Evolutionary conservation across 2,329 filamentous ascomycete genomes (phyloP), one percentile per base, ranked within the genome.

Genomic region (Aspergillus nomiae): DNA sequence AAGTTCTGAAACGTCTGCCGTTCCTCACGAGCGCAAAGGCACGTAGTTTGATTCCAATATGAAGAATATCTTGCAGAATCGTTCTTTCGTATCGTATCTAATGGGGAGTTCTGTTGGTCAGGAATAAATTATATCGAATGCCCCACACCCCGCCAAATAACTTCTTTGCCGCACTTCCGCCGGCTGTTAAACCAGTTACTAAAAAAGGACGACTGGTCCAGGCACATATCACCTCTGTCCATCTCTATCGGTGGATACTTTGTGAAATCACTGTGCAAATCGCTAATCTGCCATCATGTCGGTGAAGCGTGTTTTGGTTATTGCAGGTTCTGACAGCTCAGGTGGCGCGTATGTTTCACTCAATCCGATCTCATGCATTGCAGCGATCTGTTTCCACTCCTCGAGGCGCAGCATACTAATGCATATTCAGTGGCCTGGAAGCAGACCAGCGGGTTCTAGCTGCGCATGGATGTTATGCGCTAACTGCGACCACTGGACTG

Each of bases 391-490:
- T 59, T 60, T 58, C 46, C 58, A 60, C 32, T 28, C 61, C 43
- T 28, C 55, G 19, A 46, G 26, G 34, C 19, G 38, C 59, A 60
- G 50, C 36, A 59, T 48, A 54, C 57, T 63, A 67, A 69, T 61
- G 59, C 62, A 65, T 48, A 62, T 59, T 14, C 72, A 97, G 94
- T 61, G 95, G 94, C 58, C 87, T 99, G 38, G 94, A 99, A 78
- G 95, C 94, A 45, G 94, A 98, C 76, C 94, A 98, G 75, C 96
- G 97, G 77, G 93, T 96, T 65, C 90, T 97, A 64, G 91, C 93
- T 51, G 92, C 92, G 21, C 93, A 98, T 85, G 89, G 90, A 63
- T 95, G 92, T 80, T 98, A 98, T 83, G 93, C 92, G 63, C 96
- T 97, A 89, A 97, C 94, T 57, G 92, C 94, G 26, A 97, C 94